Base-by-base conservation (phyloP, 75 land plant genomes). In the Selaginella tamariscina region DNA sequence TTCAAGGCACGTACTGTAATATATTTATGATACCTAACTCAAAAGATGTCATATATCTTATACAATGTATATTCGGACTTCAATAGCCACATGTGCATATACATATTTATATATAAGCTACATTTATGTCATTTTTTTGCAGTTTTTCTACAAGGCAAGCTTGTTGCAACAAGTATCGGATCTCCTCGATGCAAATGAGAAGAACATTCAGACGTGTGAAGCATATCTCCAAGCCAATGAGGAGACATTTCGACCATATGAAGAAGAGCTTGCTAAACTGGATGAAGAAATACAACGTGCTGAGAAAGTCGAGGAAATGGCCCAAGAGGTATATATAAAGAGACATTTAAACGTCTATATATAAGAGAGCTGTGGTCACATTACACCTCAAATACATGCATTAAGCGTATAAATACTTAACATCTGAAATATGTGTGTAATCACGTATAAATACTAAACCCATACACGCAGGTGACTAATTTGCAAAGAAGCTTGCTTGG, bases 131-230 rank as follows among this genome's bases (percentile, higher is more conserved):
- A 5, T 39, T 39, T 15, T 68, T n/a, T 20, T 30, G 29, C 82
- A 87, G 88, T 94, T 94, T 67, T 94, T 85, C 72, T 94, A 72
- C 71, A 94, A 79, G 77, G 98, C 98, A 0, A 94, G 91, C 2
- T 82, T 94, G 67, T 82, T 89, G 67, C 98, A 94, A 69, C 96
- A 85, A 69, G 91, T 94, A 1, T 68, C 71, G 56, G 98, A 94
- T 15, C 71, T 89, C 11, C 56, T 89, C 49, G 68, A 75, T 24
- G 70, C 55, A 55, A 89, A 84, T 57, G 55, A 33, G 22, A 24
- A 31, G 0, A 73, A 81, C 15, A 73, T 89, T 64, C 71, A 76
- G 21, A 39, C 62, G 70, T 86, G 82, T 9, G 65, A 69, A 59
- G 82, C 68, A 1, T 30, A 78, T 24, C 75, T 89, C 78, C 63